These are phyloP conservation scores for Russula virescens DNA, from an alignment of 768 basidiomycete species.

Conservation along the genomic window DNA sequence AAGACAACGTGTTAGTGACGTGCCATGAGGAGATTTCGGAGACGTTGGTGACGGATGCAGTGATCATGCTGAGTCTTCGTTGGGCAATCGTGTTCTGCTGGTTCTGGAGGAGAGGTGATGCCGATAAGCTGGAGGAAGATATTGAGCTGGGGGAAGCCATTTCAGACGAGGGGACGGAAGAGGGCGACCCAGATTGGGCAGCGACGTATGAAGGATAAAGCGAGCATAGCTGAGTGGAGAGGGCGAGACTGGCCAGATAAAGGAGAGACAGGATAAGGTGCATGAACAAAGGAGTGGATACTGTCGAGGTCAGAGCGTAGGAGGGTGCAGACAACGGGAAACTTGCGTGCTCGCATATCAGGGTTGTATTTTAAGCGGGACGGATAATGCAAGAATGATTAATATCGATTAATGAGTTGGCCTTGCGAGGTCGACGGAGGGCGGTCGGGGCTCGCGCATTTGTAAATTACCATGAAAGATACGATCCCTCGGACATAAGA, in stretches of 20 bases:
- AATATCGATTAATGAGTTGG: too few relatives aligned
- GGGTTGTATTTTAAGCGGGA: too few relatives aligned
- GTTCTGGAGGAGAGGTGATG: background rate
- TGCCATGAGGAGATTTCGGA: slow-evolving; percentile 16
- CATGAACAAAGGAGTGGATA: slow-evolving; percentile 8
- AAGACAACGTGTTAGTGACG: background rate
- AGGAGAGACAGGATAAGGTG: background rate
- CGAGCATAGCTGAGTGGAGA: background rate
- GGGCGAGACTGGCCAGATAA: background rate
- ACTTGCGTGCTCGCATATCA: too few relatives aligned
- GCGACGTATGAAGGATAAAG: too few relatives aligned
- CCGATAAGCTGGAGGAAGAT: too few relatives aligned
- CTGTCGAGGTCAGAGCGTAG: slow-evolving; percentile 1
- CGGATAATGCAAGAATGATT: too few relatives aligned
- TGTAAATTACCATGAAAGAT: too few relatives aligned
- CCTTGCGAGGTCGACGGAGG: too few relatives aligned
- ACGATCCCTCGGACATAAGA: too few relatives aligned
- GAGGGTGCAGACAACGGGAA: background rate
- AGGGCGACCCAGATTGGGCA: background rate
- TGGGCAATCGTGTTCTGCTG: slow-evolving; percentile 14
- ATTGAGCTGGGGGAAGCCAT: too few relatives aligned
- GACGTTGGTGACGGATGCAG: background rate
- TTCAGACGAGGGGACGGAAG: too few relatives aligned
- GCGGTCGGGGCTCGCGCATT: too few relatives aligned
- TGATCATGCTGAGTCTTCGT: slow-evolving; percentile 18